Evolutionary conservation across 192 early-diverging fungal genomes (phyloP).

Genomic region (Coemansia sp.): DNA sequence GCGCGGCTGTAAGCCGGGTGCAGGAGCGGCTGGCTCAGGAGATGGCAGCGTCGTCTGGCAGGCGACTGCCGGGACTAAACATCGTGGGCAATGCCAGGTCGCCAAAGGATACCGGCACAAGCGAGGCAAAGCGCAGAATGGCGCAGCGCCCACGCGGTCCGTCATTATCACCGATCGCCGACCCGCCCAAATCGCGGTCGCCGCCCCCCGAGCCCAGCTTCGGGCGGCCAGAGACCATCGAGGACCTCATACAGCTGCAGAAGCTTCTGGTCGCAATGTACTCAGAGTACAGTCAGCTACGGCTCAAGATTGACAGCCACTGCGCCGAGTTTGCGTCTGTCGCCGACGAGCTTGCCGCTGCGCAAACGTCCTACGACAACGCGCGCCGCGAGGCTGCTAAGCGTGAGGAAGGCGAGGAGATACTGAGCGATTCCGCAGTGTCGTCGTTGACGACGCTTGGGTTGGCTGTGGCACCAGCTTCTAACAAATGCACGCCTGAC

Average conservation of each 20-base stretch:
- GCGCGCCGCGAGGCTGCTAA: constrained; percentile 10
- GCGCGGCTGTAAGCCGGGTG: constrained; percentile 37
- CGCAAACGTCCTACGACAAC: constrained; percentile 1
- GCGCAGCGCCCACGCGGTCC: constrained; percentile 23
- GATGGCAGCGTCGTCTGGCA: constrained; percentile 12
- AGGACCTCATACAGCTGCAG: constrained; percentile 27
- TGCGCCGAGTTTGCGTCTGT: constrained; percentile 24
- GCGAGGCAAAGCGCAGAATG: constrained; percentile 1
- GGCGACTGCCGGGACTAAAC: constrained; percentile 6
- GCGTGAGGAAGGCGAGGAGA: constrained; percentile 50
- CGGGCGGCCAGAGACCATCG: constrained; percentile 27
- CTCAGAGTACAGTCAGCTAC: constrained; percentile 44
- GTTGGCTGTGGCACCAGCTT: constrained; percentile 15
- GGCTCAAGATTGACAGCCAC: constrained; percentile 30
- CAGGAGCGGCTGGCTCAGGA: constrained; percentile 38
- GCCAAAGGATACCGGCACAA: background rate
- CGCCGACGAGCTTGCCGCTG: constrained; percentile 21
- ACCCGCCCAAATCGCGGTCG: constrained; percentile 16
- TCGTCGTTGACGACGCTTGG: constrained; percentile 11
- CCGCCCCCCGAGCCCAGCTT: constrained; percentile 12
- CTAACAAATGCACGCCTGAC: constrained; percentile 23
- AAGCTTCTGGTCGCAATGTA: constrained; percentile 15
- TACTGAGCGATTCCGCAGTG: constrained; percentile 14
- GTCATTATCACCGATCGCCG: constrained; percentile 31
- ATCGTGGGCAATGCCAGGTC: background rate